Base-by-base conservation (phyloP, 768 basidiomycete genomes). In the Lactarius pseudohatsudake region DNA sequence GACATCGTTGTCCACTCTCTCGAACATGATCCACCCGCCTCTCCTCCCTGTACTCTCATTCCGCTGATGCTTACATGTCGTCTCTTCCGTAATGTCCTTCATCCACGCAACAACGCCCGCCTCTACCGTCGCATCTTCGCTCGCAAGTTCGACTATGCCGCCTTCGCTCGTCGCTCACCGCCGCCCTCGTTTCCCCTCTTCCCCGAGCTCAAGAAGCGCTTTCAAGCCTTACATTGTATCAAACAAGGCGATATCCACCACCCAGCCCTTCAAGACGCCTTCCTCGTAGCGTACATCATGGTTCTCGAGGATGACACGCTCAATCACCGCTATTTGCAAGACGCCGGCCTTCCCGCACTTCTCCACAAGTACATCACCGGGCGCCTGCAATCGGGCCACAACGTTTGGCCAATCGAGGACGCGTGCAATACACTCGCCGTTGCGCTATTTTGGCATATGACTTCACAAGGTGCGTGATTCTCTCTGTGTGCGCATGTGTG, bases 101-200 rank as follows among this genome's bases (percentile, higher is more conserved):
- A 84, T 13, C 75, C 84, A 53, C 59, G 72, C 11, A 68, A 79
- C 20, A 92, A 92, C 72, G 83, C 83, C 20, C 81, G 84, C 70
- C 81, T 94, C 41, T 93, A 92, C 72, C 85, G 87, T 30, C 81
- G 81, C 58, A 84, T 94, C 61, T 95, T 91, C 72, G 73, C 75
- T 34, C 72, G 71, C 70, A 88, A 89, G 71, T 95, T 92, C 73
- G 92, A 95, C 75, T 71, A 78, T 40, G 73, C 76, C 13, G 78
- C 85, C 11, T 79, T 81, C 1, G 63, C 76, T 36, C 80, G 83
- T 26, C 82, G 89, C 11, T 75, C 88, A 34, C 82, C 83, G 8
- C 41, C 75, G 8, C 43, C 75, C 11, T 77, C 86, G 13, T 66
- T 71, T 2, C 76, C 78, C 6, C 76, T 90, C 34, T 81, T 88